Evolutionary conservation across 2,329 filamentous ascomycete species (phyloP).

Genomic region (Colletotrichum sp.): DNA sequence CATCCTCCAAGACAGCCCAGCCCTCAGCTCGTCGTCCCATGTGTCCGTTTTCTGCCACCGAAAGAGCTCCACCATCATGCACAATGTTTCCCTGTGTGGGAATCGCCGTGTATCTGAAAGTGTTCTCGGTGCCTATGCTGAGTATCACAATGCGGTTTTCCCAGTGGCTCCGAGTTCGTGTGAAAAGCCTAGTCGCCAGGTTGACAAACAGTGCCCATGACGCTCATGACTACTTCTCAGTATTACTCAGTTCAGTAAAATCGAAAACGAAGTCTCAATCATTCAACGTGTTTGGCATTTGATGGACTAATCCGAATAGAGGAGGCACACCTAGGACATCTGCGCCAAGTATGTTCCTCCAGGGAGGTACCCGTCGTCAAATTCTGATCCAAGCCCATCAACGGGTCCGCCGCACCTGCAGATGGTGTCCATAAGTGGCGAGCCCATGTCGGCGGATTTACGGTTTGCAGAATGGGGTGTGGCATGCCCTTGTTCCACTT

Average conservation of each 20-base stretch:
- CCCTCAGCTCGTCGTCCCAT: neutral
- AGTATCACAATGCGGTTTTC: neutral
- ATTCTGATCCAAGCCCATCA: neutral
- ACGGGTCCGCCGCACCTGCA: neutral
- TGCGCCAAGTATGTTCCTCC: neutral
- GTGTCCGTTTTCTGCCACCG: neutral
- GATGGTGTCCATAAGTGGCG: slow-evolving; percentile 1
- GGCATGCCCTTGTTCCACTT: neutral
- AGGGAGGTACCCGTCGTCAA: neutral
- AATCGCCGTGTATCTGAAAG: neutral
- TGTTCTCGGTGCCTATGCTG: neutral
- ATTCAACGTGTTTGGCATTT: neutral
- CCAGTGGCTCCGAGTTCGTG: neutral
- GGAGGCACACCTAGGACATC: neutral
- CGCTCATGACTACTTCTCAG: neutral
- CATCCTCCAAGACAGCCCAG: neutral
- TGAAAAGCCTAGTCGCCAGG: neutral
- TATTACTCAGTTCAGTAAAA: neutral
- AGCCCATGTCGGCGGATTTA: neutral
- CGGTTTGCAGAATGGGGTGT: slow-evolving; percentile 3
- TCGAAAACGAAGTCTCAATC: neutral
- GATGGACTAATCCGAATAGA: neutral
- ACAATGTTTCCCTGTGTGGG: neutral
- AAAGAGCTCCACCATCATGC: neutral
- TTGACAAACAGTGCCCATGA: rapidly evolving